Evolutionary conservation across 768 basidiomycete species (phyloP).

Genomic region (Termitomyces sp.): DNA sequence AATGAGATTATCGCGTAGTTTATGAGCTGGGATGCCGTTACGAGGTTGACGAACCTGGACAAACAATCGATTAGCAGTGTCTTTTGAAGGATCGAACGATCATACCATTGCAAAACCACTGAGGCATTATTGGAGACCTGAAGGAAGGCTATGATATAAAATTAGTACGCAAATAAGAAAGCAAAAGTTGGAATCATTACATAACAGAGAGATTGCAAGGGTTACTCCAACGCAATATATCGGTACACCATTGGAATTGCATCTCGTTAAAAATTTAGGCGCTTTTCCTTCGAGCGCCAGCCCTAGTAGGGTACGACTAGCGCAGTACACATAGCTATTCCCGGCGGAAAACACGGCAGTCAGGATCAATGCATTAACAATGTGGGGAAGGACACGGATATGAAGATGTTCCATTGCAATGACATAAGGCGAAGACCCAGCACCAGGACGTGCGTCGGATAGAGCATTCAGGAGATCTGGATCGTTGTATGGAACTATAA

Average conservation of each 20-base stretch:
- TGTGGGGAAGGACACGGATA: constrained; percentile 59
- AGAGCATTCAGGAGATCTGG: constrained; percentile 43
- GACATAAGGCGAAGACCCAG: constrained; percentile 75
- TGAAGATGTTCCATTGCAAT: constrained; percentile 70
- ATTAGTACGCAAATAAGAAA: not conserved
- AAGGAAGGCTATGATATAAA: constrained; percentile 30
- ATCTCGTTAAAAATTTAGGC: constrained; percentile 44
- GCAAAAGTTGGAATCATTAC: constrained; percentile 17
- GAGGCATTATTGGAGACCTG: constrained; percentile 43
- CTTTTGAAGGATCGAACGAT: not conserved
- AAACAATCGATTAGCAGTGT: not conserved
- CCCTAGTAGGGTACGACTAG: constrained; percentile 46
- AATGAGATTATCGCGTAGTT: constrained; percentile 43
- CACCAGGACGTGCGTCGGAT: constrained; percentile 50
- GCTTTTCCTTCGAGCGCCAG: constrained; percentile 58
- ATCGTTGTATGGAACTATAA: constrained; percentile 75
- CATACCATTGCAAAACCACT: constrained; percentile 42
- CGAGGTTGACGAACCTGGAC: constrained; percentile 41
- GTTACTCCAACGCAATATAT: constrained; percentile 44
- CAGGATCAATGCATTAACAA: constrained; percentile 69
- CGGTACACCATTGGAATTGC: constrained; percentile 53
- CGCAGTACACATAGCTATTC: constrained; percentile 62
- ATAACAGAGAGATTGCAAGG: constrained; percentile 29
- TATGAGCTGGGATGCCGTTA: constrained; percentile 41
- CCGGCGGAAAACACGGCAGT: constrained; percentile 68